phyloP scores from a whole-genome alignment of 129 eudicot species.

The Escallonia herrerae region DNA sequence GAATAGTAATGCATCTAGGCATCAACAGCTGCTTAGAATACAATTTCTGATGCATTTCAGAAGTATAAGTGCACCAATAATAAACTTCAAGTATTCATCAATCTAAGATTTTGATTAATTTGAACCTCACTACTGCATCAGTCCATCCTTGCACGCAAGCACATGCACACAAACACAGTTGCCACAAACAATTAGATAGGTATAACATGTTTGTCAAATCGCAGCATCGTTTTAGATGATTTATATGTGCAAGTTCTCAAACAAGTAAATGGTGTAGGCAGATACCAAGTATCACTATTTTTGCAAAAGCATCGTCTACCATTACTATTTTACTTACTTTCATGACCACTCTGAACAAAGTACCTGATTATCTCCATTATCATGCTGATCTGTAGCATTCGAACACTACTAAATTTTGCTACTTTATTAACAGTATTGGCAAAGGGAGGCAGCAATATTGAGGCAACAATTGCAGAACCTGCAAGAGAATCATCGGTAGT shows the following conservation, averaged over 20 bases:
- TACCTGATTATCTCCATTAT: not conserved
- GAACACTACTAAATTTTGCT: slow-evolving; percentile 1
- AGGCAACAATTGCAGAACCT: slow-evolving; percentile 68
- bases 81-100: not conserved
- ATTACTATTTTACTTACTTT: too few species aligned
- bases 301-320: too few species aligned
- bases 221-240: not conserved
- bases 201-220: not conserved
- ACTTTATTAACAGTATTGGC: slow-evolving; percentile 53
- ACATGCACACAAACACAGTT: not conserved
- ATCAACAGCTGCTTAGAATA: not conserved
- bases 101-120: not conserved
- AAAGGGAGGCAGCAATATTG: slow-evolving; percentile 66
- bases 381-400: not conserved
- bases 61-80: not conserved
- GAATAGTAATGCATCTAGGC: not conserved
- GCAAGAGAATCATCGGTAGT: slow-evolving; percentile 65
- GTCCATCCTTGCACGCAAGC: not conserved
- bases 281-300: too few species aligned
- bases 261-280: too few species aligned
- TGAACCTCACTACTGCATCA: not conserved
- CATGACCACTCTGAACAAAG: not conserved
- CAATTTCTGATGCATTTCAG: not conserved
- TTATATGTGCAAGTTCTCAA: not conserved
- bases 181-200: not conserved